Evolutionary conservation across 2,329 filamentous ascomycete genomes (phyloP).

Genomic region (Pyrenochaeta sp.): DNA sequence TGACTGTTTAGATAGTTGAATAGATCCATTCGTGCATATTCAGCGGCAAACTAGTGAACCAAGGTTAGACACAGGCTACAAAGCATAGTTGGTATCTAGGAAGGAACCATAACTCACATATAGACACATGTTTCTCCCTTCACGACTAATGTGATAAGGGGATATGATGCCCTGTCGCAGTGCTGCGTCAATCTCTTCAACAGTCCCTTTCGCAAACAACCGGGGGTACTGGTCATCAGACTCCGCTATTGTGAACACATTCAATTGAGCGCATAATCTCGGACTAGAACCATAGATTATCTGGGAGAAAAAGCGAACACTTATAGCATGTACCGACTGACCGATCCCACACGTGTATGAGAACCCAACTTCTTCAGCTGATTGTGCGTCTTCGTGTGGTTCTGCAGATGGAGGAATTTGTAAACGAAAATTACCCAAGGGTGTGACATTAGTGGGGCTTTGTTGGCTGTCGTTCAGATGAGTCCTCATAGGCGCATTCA

Average conservation of each 20-base stretch:
- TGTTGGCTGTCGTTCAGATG: too few relatives aligned
- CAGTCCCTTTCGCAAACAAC: slow-evolving; percentile 4
- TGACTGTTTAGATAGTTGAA: slow-evolving; percentile 20
- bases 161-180: slow-evolving; percentile 18
- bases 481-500: too few relatives aligned
- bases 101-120: slow-evolving; percentile 4
- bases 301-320: background rate
- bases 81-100: background rate
- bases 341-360: too few relatives aligned
- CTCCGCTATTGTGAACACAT: slow-evolving; percentile 9
- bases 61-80: background rate
- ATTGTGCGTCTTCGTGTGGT: too few relatives aligned
- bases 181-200: slow-evolving; percentile 17
- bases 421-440: too few relatives aligned
- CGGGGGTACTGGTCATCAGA: slow-evolving; percentile 6
- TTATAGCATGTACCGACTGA: slow-evolving; percentile 1
- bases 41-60: slow-evolving; percentile 7
- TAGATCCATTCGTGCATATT: slow-evolving; percentile 9
- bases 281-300: background rate
- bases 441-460: too few relatives aligned
- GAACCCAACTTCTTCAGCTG: too few relatives aligned
- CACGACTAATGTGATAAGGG: slow-evolving; percentile 11
- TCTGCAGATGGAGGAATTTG: too few relatives aligned
- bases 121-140: slow-evolving; percentile 13
- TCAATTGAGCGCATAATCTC: slow-evolving; percentile 6